A percentile compares a stretch with the other conserved stretches of the same genome.
Conservation (phyloP, 768 basidiomycete genomes). For the Phaffia tasmanica region DNA sequence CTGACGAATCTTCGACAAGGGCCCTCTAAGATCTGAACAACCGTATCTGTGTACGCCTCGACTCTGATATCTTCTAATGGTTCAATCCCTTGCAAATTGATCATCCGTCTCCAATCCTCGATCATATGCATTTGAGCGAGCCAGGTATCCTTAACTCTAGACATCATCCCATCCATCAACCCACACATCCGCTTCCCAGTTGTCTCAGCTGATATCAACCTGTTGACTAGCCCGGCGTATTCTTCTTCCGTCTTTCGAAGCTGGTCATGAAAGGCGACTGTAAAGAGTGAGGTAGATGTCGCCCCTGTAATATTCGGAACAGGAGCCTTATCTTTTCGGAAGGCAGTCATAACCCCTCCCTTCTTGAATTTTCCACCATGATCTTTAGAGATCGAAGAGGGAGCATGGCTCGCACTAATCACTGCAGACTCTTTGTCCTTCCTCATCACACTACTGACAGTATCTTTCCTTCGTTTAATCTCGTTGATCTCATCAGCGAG, state of each 20-base stretch:
- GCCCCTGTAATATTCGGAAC: constrained; percentile 2
- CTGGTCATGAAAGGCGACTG: constrained; percentile 3
- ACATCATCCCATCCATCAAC: constrained; percentile 32
- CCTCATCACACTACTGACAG: constrained; percentile 34
- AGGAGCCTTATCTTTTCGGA: constrained; percentile 34
- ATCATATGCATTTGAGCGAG: constrained; percentile 30
- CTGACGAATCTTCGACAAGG: constrained; percentile 33
- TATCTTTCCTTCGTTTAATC: constrained; percentile 65
- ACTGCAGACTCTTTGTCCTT: constrained; percentile 25
- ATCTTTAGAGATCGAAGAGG: neutral
- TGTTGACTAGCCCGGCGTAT: constrained; percentile 16
- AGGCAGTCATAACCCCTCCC: constrained; percentile 23
- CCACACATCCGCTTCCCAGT: constrained; percentile 31
- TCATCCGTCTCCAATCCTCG: constrained; percentile 31
- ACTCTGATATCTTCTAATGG: constrained; percentile 32
- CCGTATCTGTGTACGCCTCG: constrained; percentile 31
- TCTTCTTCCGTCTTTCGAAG: constrained; percentile 17
- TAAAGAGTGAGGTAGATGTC: constrained; percentile 15
- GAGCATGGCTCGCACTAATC: constrained; percentile 8
- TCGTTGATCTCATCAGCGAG: constrained; percentile 55
- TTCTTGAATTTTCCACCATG: neutral
- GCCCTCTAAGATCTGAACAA: constrained; percentile 29
- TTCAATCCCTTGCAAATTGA: constrained; percentile 33
- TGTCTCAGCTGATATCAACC: constrained; percentile 15
- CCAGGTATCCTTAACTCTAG: constrained; percentile 32